A percentile compares a stretch with the other conserved stretches of the same genome.
Evolutionary conservation across 148 eudicot genomes (phyloP).

Genomic region (Pharnaceum exiguum): DNA sequence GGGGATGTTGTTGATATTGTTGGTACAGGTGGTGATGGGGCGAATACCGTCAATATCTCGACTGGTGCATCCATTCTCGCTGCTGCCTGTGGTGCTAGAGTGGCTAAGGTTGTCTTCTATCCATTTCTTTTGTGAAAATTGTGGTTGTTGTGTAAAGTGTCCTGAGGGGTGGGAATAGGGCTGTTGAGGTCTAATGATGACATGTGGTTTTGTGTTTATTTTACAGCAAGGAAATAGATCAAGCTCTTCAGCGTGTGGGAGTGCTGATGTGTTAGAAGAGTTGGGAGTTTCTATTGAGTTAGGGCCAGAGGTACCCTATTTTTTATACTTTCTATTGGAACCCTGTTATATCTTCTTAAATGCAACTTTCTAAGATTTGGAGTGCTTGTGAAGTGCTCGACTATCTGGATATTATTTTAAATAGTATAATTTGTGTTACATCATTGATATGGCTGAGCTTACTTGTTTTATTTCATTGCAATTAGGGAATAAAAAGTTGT

Average conservation of each 20-base stretch:
- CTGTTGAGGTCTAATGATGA: neutral
- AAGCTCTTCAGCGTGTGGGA: constrained; percentile 98
- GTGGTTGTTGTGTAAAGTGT: neutral
- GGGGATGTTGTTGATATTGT: constrained; percentile 83
- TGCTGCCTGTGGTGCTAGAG: constrained; percentile 95
- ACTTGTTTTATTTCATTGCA: neutral
- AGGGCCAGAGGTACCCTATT: constrained; percentile 97
- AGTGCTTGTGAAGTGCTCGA: too few species aligned
- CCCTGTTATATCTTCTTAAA: too few species aligned
- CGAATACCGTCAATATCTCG: constrained; percentile 94
- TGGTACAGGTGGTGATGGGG: constrained; percentile 99
- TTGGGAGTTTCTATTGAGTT: constrained; percentile 79
- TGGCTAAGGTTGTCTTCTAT: constrained; percentile 68
- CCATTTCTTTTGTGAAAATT: neutral
- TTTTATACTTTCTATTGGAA: too few species aligned
- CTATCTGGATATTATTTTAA: too few species aligned
- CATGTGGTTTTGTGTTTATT: neutral
- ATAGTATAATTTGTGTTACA: too few species aligned
- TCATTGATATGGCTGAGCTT: neutral
- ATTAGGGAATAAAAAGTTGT: constrained; percentile 73
- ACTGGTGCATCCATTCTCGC: constrained; percentile 92
- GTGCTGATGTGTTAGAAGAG: constrained; percentile 94
- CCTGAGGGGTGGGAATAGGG: neutral
- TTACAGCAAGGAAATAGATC: constrained; percentile 96
- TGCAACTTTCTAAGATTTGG: too few species aligned